Evolutionary conservation across 2,329 filamentous ascomycete genomes (phyloP).

Genomic region (Aspergillus sp.): DNA sequence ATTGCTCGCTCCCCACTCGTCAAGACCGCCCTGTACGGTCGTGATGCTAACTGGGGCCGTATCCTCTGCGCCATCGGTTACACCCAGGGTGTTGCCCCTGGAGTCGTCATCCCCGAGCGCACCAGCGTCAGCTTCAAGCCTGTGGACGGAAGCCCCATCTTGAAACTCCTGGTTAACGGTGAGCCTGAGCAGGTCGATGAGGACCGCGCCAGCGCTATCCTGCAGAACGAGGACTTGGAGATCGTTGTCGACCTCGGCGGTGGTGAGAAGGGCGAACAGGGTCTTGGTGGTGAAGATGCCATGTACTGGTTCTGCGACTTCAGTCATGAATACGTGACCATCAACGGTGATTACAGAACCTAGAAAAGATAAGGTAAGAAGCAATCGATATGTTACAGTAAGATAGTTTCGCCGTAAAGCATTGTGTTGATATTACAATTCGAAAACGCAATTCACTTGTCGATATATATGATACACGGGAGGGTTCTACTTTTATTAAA

Average conservation of each 20-base stretch:
- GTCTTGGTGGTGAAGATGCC: constrained; percentile 47
- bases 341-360: constrained; percentile 64
- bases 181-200: constrained; percentile 62
- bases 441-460: not conserved
- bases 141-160: constrained; percentile 50
- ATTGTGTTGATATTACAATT: too few species aligned
- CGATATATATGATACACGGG: not conserved
- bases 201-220: constrained; percentile 52
- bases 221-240: constrained; percentile 59
- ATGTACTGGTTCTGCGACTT: constrained; percentile 65
- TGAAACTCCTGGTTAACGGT: constrained; percentile 56
- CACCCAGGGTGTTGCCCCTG: constrained; percentile 45
- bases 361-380: constrained; percentile 25
- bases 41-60: constrained; percentile 97
- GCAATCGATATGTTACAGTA: too few species aligned
- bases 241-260: constrained; percentile 57
- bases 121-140: constrained; percentile 61
- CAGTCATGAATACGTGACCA: constrained; percentile 65
- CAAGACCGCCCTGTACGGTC: constrained; percentile 94
- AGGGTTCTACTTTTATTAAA: not conserved
- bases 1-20: constrained; percentile 91
- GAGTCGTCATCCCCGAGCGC: constrained; percentile 47
- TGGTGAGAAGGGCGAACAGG: constrained; percentile 36
- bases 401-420: too few species aligned
- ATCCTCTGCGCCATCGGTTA: constrained; percentile 95